These are phyloP conservation scores for Wickerhamiella azyma DNA, from an alignment of 805 yeast species.

Conservation along the genomic window DNA sequence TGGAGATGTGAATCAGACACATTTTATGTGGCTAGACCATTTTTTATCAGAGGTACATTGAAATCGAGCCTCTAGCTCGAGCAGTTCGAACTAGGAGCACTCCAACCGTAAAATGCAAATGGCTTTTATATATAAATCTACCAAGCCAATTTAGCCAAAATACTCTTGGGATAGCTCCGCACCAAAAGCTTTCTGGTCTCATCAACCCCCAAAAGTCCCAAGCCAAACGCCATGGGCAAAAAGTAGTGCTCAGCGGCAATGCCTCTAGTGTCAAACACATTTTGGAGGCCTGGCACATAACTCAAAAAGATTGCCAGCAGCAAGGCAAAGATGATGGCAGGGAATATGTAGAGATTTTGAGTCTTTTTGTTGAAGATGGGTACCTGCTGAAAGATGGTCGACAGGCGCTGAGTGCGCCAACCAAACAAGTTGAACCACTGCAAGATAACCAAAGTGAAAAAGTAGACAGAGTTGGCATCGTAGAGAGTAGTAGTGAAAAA, in stretches of 20 bases:
- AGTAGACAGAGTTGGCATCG: conserved; percentile 33
- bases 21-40: too few relatives aligned
- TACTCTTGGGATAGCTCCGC: conserved; percentile 29
- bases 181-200: conserved; percentile 30
- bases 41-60: too few relatives aligned
- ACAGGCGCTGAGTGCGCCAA: conserved; percentile 31
- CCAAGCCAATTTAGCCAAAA: conserved; percentile 33
- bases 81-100: too few relatives aligned
- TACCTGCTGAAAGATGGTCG: conserved; percentile 30
- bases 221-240: conserved; percentile 34
- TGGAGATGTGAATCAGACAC: too few relatives aligned
- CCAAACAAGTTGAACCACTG: conserved; percentile 35
- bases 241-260: conserved; percentile 36
- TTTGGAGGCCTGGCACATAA: conserved; percentile 31
- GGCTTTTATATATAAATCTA: conserved; percentile 13
- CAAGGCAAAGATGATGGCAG: conserved; percentile 28
- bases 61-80: too few relatives aligned
- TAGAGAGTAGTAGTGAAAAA: conserved; percentile 14
- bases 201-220: conserved; percentile 29
- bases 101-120: too few relatives aligned
- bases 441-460: conserved; percentile 34
- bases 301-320: conserved; percentile 31
- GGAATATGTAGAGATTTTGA: conserved; percentile 19
- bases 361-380: conserved; percentile 27
- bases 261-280: conserved; percentile 26